These are phyloP conservation scores for Mycena olivaceomarginata DNA, from an alignment of 768 basidiomycete species.

Conservation along the genomic window DNA sequence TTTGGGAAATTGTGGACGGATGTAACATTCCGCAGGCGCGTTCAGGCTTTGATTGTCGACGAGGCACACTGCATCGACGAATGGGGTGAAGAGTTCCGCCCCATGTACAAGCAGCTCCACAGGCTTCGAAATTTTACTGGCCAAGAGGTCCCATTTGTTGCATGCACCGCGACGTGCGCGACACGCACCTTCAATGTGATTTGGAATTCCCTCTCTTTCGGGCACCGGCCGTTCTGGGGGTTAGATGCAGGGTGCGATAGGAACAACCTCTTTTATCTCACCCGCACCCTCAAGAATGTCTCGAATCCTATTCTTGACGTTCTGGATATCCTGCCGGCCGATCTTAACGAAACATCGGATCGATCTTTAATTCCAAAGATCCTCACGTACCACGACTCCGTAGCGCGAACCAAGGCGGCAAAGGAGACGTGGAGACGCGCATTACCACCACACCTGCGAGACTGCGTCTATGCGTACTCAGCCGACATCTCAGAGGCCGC, in stretches of 20 bases:
- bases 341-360: slow-evolving; percentile 14
- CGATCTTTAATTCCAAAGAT: slow-evolving; percentile 38
- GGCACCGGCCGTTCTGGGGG: slow-evolving; percentile 51
- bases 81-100: slow-evolving; percentile 45
- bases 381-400: too few relatives aligned
- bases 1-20: slow-evolving; percentile 55
- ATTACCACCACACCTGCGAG: slow-evolving; percentile 43
- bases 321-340: slow-evolving; percentile 41
- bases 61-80: slow-evolving; percentile 51
- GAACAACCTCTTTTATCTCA: slow-evolving; percentile 49
- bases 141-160: slow-evolving; percentile 50
- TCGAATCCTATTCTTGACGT: slow-evolving; percentile 44
- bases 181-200: slow-evolving; percentile 15
- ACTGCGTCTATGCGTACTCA: slow-evolving; percentile 45
- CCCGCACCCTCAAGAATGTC: slow-evolving; percentile 34
- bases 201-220: slow-evolving; percentile 47
- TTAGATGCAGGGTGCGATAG: slow-evolving; percentile 52
- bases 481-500: slow-evolving; percentile 43
- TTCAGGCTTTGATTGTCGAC: slow-evolving; percentile 53
- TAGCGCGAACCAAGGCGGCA: too few relatives aligned
- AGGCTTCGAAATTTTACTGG: slow-evolving; percentile 49
- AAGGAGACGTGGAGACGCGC: too few relatives aligned
- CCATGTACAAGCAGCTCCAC: slow-evolving; percentile 48
- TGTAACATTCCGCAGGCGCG: slow-evolving; percentile 47
- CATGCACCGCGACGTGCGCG: slow-evolving; percentile 51